A percentile compares a stretch with the other conserved stretches of the same genome.
phyloP scores from a whole-genome alignment of 176 grass and related monocot genomes.

The Zizania latifolia region DNA sequence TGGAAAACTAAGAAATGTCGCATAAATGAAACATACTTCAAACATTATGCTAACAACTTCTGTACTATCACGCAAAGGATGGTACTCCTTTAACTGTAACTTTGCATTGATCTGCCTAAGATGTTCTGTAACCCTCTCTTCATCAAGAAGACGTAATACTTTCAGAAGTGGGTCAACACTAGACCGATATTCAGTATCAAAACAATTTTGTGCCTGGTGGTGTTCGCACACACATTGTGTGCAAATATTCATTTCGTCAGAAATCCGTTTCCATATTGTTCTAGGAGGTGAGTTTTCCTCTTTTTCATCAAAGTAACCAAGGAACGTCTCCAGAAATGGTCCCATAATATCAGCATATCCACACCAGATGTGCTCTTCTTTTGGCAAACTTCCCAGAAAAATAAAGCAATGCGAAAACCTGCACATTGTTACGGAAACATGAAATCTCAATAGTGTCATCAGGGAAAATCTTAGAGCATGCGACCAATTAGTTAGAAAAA shows the following conservation, averaged over 20 bases:
- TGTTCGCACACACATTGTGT: conserved; percentile 85
- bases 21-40: conserved; percentile 56
- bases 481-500: neutral
- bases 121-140: conserved; percentile 69
- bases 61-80: conserved; percentile 43
- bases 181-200: conserved; percentile 50
- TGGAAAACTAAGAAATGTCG: neutral
- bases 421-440: conserved; percentile 30
- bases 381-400: conserved; percentile 54
- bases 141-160: conserved; percentile 60
- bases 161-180: conserved; percentile 68
- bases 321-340: conserved; percentile 82
- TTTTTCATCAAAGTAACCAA: conserved; percentile 51
- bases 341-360: conserved; percentile 68
- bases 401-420: conserved; percentile 89
- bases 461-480: neutral
- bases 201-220: conserved; percentile 72
- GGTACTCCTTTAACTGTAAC: conserved; percentile 50
- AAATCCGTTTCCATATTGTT: conserved; percentile 68
- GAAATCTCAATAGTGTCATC: conserved; percentile 4
- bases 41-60: conserved; percentile 86
- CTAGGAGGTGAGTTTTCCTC: conserved; percentile 48
- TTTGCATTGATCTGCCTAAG: conserved; percentile 59
- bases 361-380: conserved; percentile 82
- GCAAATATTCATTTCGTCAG: conserved; percentile 59